Base-by-base conservation (phyloP, 306 rosid genomes). In the Calophaca sinica region DNA sequence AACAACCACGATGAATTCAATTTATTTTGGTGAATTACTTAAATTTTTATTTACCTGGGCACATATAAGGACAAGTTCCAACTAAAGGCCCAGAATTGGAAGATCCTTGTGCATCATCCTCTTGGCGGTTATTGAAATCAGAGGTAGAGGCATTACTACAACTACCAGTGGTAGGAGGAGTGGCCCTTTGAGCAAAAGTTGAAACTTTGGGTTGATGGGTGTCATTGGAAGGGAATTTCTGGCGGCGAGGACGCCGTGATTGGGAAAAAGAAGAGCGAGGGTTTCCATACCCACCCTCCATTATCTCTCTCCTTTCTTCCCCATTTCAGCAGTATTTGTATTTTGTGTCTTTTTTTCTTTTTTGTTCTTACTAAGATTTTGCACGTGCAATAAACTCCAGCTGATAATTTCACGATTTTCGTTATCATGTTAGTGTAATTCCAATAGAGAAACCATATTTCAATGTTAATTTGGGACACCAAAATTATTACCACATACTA, bases 21-120 rank as follows among this genome's bases (percentile, higher is more conserved):
- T 13, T 71, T 62, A 8, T 0, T n/a, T 44, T 31, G 2, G 32
- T 2, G 15, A 13, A 35, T 33, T 7, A 8, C 5, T n/a, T 48
- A 10, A 31, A 7, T 11, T 31, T 20, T 2, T 1, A 1, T 6
- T 28, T 71, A 93, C 98, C 98, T 79, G 97, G 93, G 83, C 98
- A 94, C 98, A 91, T 89, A 54, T 81, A 81, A 70, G 93, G 81
- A 81, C 98, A 94, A 60, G 90, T 83, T 33, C 94, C 97, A 54
- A 82, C 75, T 20, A 88, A 61, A 80, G 72, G 32, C 72, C 72
- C 78, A 65, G 51, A 73, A 77, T 77, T 35, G 63, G 88, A 84
- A 20, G 70, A 46, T 12, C 35, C 20, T 51, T 77, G 72, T 3
- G 55, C 65, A 32, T 62, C 65, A 32, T 62, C 73, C 7, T 50